Evolutionary conservation across 1,139 yeast genomes (phyloP).

Genomic region (Protomyces lactucae-debilis): DNA sequence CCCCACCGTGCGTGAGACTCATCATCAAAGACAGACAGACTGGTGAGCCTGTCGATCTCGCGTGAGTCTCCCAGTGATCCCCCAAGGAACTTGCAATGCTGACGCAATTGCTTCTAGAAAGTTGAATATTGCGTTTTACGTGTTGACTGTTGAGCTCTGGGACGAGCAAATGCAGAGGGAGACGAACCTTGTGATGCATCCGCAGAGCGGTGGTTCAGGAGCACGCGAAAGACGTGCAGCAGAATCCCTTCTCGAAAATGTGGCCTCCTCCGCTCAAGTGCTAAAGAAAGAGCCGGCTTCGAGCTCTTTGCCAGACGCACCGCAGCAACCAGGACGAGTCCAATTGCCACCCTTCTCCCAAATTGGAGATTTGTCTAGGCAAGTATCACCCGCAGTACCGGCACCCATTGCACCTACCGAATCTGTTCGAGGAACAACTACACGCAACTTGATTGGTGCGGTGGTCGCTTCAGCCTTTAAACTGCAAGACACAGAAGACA

Average conservation of each 20-base stretch:
- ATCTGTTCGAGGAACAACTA: conserved; percentile 33
- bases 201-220: not conserved
- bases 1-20: conserved; percentile 45
- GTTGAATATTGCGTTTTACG: conserved; percentile 39
- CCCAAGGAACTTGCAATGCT: not conserved
- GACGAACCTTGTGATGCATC: conserved; percentile 36
- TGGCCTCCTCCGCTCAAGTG: not conserved
- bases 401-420: not conserved
- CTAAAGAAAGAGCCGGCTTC: too few relatives aligned
- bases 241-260: not conserved
- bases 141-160: conserved; percentile 43
- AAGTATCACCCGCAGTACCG: not conserved
- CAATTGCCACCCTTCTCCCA: not conserved
- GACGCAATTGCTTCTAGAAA: conserved; percentile 1
- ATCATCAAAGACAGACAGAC: conserved; percentile 38
- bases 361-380: not conserved
- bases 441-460: conserved; percentile 44
- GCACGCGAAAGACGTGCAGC: not conserved
- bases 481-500: conserved; percentile 41
- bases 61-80: conserved; percentile 10
- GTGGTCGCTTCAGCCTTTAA: conserved; percentile 44
- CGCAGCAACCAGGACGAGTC: not conserved
- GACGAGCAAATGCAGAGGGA: conserved; percentile 41
- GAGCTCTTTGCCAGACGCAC: not conserved
- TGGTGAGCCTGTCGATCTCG: conserved; percentile 33